Conservation (phyloP, 2,329 filamentous ascomycete genomes). For the Aspergillus phoenicis region DNA sequence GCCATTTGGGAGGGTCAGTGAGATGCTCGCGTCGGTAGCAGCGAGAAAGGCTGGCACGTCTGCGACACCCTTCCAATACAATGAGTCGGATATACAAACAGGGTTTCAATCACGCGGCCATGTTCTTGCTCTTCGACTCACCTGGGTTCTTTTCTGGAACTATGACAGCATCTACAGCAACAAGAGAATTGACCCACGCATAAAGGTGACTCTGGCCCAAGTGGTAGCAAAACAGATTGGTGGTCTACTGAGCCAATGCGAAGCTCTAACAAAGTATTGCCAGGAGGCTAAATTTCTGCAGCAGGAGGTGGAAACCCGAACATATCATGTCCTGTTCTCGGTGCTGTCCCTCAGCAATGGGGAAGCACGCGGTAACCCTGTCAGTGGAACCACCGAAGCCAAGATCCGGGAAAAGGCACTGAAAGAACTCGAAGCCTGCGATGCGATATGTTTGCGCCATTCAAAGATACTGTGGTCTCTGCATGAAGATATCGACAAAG, state of each 20-base stretch:
- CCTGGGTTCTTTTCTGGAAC: conserved; percentile 3
- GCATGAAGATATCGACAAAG: conserved; percentile 2
- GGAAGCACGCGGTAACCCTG: neutral
- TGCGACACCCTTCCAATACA: neutral
- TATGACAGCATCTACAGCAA: neutral
- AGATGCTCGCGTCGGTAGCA: conserved; percentile 5
- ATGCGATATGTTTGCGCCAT: neutral
- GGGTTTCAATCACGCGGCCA: conserved; percentile 11
- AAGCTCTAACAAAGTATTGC: neutral
- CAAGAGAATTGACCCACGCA: neutral
- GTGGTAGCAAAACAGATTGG: neutral
- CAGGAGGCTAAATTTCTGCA: neutral
- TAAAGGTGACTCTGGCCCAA: neutral
- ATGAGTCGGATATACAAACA: conserved; percentile 2
- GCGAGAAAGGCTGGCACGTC: neutral
- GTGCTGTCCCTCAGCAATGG: conserved; percentile 4
- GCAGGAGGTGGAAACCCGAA: conserved; percentile 7
- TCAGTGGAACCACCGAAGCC: neutral
- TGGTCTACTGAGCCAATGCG: conserved; percentile 1
- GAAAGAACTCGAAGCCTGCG: neutral
- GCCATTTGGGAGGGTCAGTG: conserved; percentile 11
- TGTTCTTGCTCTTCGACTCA: conserved; percentile 1
- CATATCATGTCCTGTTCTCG: conserved; percentile 11
- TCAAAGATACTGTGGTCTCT: neutral
- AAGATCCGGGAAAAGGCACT: neutral